These are phyloP conservation scores for Cercospora citrullina DNA, from an alignment of 2,329 filamentous ascomycete species.

Conservation along the genomic window DNA sequence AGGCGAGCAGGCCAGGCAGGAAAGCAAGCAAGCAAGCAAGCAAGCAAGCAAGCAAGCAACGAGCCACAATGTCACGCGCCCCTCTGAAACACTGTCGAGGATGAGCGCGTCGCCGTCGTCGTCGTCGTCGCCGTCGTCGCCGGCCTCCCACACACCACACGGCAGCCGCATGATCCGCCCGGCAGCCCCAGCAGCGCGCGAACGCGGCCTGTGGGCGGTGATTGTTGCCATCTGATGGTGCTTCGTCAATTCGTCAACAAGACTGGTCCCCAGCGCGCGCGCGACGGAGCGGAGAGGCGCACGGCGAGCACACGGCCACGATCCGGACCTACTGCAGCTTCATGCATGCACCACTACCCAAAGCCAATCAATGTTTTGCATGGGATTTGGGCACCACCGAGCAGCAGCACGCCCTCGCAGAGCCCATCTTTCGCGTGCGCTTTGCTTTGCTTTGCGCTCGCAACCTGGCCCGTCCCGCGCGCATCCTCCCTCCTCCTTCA, in stretches of 20 bases:
- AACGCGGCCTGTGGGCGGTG: no score
- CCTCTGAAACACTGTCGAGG: conserved; percentile 1
- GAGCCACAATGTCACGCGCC: background rate
- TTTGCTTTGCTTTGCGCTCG: background rate
- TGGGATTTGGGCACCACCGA: conserved; percentile 7
- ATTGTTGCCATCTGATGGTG: background rate
- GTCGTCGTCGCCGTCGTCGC: background rate
- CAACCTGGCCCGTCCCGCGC: conserved; percentile 8
- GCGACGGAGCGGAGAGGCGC: conserved; percentile 12
- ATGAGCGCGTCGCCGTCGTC: background rate
- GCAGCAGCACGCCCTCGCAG: conserved; percentile 1
- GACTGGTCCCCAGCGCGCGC: background rate
- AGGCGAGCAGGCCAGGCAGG: background rate
- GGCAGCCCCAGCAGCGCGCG: background rate
- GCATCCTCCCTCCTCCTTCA: background rate
- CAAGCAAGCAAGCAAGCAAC: background rate
- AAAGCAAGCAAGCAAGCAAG: background rate
- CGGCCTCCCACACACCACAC: background rate
- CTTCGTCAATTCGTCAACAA: background rate
- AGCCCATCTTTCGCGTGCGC: background rate
- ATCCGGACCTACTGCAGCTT: conserved; percentile 12
- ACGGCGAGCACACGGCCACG: conserved; percentile 14
- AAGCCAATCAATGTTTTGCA: conserved; percentile 8
- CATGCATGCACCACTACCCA: conserved; percentile 21
- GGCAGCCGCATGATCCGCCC: background rate